A percentile compares a stretch with the other conserved stretches of the same genome.
These are phyloP conservation scores for Rhizopus stolonifer DNA, from an alignment of 371 early-diverging fungal genomes.

Conservation along the genomic window DNA sequence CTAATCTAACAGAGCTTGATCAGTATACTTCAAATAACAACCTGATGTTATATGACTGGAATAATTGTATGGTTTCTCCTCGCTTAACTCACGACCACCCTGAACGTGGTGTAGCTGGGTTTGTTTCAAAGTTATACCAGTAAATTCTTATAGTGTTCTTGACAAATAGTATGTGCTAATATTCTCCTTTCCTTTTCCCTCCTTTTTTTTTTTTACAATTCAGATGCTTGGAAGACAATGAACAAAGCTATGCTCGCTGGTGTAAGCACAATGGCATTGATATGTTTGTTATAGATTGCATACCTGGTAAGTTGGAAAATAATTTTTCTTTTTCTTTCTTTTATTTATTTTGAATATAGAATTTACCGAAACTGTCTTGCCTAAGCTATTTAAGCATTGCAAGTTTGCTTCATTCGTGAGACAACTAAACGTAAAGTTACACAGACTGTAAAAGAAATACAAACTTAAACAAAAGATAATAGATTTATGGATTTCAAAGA, in stretches of 20 bases:
- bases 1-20: background rate
- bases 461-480: background rate
- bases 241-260: slow-evolving; percentile 40
- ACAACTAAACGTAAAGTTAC: slow-evolving; percentile 45
- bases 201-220: slow-evolving; percentile 5
- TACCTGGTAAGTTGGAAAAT: slow-evolving; percentile 10
- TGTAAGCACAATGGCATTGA: slow-evolving; percentile 37
- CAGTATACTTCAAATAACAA: background rate
- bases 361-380: slow-evolving; percentile 47
- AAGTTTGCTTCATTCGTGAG: slow-evolving; percentile 54
- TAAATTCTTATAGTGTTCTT: slow-evolving; percentile 12
- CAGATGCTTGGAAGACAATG: slow-evolving; percentile 40
- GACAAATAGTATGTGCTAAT: background rate
- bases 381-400: slow-evolving; percentile 49
- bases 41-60: background rate
- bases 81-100: slow-evolving; percentile 3
- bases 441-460: background rate
- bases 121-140: slow-evolving; percentile 42
- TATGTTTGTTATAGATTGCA: slow-evolving; percentile 39
- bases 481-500: slow-evolving; percentile 54
- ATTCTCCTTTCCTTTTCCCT: slow-evolving; percentile 5
- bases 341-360: slow-evolving; percentile 18
- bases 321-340: background rate
- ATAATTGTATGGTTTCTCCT: slow-evolving; percentile 1
- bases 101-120: slow-evolving; percentile 38